Percentiles rank a stretch among this genome's conserved stretches.
Conservation (phyloP, 305 asterid species). For the Fraxinus dipetala region DNA sequence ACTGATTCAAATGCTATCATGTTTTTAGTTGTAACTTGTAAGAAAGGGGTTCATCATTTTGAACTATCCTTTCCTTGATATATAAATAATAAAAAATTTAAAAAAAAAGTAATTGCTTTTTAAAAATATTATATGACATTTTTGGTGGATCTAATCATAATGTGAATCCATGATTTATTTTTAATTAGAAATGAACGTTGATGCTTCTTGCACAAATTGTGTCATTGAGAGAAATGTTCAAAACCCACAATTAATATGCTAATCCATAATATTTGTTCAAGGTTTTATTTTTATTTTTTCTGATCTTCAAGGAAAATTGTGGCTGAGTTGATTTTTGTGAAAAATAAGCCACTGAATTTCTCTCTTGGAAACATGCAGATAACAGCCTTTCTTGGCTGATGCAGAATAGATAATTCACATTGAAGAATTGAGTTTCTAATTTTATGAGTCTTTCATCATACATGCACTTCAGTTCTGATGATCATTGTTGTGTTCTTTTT, state of each 20-base stretch:
- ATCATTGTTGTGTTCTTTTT: not conserved
- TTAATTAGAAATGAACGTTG: not conserved
- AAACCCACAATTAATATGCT: not conserved
- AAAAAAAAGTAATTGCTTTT: not conserved
- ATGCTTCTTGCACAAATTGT: not conserved
- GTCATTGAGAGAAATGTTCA: not conserved
- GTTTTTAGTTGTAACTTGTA: not conserved
- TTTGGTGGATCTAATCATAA: not conserved
- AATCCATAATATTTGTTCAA: not conserved
- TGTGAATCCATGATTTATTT: not conserved
- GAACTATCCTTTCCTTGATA: not conserved
- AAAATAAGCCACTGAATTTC: not conserved
- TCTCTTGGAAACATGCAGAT: not conserved
- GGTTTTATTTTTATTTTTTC: slow-evolving; percentile 3
- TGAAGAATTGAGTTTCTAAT: not conserved
- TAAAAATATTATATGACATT: not conserved
- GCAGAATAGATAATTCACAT: not conserved
- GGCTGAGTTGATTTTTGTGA: not conserved
- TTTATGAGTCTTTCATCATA: slow-evolving; percentile 12
- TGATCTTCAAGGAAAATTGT: slow-evolving; percentile 6
- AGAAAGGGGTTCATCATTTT: not conserved
- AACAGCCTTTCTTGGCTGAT: not conserved
- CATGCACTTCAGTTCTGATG: not conserved
- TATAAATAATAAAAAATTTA: too few species aligned
- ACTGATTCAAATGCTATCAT: not conserved